Evolutionary conservation across 139 green algal genomes (phyloP).

Genomic region (Asterochloris erici): DNA sequence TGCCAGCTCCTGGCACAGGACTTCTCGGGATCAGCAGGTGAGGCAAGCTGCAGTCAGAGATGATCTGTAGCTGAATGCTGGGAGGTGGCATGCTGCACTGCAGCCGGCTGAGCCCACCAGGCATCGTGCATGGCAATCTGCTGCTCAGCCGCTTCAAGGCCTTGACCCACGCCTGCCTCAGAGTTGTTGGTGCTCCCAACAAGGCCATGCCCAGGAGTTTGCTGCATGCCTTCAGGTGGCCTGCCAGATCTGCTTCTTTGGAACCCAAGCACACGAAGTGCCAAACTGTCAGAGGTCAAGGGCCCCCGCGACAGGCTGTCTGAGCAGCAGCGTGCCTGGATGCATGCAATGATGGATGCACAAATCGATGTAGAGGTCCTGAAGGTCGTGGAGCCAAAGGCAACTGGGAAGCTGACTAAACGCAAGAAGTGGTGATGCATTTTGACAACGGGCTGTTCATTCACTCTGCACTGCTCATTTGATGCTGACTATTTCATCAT

Average conservation of each 20-base stretch:
- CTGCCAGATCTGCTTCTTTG: constrained; percentile 91
- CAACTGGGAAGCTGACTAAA: too few species aligned
- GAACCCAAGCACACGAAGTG: constrained; percentile 25
- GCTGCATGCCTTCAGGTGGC: constrained; percentile 40
- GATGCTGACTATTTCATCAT: too few species aligned
- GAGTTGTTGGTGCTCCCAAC: neutral
- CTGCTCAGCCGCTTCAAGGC: neutral
- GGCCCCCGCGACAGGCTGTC: constrained; percentile 76
- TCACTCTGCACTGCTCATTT: too few species aligned
- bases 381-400: constrained; percentile 39
- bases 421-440: too few species aligned
- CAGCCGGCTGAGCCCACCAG: neutral
- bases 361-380: constrained; percentile 53
- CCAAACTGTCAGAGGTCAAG: constrained; percentile 63
- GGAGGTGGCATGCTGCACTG: neutral
- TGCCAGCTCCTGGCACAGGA: constrained; percentile 75
- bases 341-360: constrained; percentile 47
- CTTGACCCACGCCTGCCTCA: too few species aligned
- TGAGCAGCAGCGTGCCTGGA: constrained; percentile 78
- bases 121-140: neutral
- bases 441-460: too few species aligned
- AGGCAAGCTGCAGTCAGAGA: neutral
- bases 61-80: neutral
- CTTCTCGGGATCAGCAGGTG: constrained; percentile 55
- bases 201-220: neutral